Conservation (phyloP, 805 yeast species). For the Ascoidea rubescens region DNA sequence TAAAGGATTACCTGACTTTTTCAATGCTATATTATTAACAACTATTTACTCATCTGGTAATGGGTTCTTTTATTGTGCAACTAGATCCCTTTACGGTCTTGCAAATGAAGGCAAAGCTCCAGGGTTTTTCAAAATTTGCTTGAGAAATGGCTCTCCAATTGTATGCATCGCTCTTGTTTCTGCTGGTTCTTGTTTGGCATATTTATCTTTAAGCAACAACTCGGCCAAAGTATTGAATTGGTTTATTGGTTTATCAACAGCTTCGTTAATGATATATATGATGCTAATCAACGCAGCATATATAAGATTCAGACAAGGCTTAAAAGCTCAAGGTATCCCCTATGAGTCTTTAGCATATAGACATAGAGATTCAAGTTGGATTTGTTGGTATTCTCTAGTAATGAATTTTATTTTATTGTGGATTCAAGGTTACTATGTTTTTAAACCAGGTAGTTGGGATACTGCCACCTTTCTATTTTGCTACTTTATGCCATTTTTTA, state of each 20-base stretch:
- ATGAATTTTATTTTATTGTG: too few relatives aligned
- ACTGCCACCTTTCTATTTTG: too few relatives aligned
- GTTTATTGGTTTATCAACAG: conserved; percentile 20
- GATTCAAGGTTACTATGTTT: too few relatives aligned
- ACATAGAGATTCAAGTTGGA: too few relatives aligned
- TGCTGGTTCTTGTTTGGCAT: conserved; percentile 49
- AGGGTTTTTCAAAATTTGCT: conserved; percentile 42
- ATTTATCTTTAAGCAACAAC: conserved; percentile 36
- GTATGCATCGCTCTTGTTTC: conserved; percentile 37
- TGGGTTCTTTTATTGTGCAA: conserved; percentile 62
- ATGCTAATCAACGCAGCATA: too few relatives aligned
- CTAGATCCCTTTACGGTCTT: conserved; percentile 54
- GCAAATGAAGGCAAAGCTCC: conserved; percentile 69
- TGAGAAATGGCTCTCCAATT: conserved; percentile 58
- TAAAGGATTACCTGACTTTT: conserved; percentile 56
- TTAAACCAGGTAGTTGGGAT: too few relatives aligned
- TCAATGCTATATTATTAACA: conserved; percentile 62
- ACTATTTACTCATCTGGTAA: conserved; percentile 79
- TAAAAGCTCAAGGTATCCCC: too few relatives aligned
- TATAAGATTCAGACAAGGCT: too few relatives aligned
- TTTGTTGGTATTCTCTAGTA: too few relatives aligned
- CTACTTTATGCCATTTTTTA: too few relatives aligned
- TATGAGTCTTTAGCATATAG: too few relatives aligned
- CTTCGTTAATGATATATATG: too few relatives aligned
- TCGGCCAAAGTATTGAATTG: conserved; percentile 48